Evolutionary conservation across 176 grass and related monocot genomes (phyloP), one percentile per base, ranked within the genome.

Genomic region (Tillandsia leiboldiana): DNA sequence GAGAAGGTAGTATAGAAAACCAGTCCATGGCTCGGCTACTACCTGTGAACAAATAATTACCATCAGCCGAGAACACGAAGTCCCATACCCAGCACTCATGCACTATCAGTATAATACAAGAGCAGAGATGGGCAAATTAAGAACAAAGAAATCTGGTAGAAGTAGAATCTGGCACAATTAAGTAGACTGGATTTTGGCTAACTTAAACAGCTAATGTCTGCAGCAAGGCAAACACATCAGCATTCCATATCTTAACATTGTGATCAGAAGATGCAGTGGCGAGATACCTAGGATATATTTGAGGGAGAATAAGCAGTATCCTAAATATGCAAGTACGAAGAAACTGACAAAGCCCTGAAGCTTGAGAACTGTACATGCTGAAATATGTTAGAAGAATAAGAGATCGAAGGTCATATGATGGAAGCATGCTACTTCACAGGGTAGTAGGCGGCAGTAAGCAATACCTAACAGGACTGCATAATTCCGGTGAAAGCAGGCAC

Each of bases 201-300:
- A 71, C 10, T 51, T 72, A 90, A 92, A 89, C 94, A 0, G 80
- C 78, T 78, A 93, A 65, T 49, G 87, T 87, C 74, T 29, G 80
- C 78, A 87, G 86, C 89, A 97, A 75, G 56, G 91, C 90, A 77
- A 97, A 99, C 12, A 86, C 87, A 67, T 93, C 89, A 62, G 88
- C 89, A 72, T 88, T 90, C 89, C 89, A 99, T 75, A 99, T 99
- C 79, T 99, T 99, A 51, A 93, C 94, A 63, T 89, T 86, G 79
- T 83, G 75, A 66, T 99, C 94, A 51, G 90, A 85, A 74, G 87
- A 90, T 26, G 94, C 90, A 59, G 94, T 93, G 49, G 84, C 94
- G 72, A 93, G 94, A 70, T 93, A 93, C 84, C 94, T 99, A 79
- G n/a, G 68, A 74, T 70, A 15, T 51, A 33, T 42, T 42, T 3